Evolutionary conservation across 1,284 basidiomycete species (phyloP), one percentile per base, ranked within the genome.

Genomic region (Tetrapyrgos nigripes): DNA sequence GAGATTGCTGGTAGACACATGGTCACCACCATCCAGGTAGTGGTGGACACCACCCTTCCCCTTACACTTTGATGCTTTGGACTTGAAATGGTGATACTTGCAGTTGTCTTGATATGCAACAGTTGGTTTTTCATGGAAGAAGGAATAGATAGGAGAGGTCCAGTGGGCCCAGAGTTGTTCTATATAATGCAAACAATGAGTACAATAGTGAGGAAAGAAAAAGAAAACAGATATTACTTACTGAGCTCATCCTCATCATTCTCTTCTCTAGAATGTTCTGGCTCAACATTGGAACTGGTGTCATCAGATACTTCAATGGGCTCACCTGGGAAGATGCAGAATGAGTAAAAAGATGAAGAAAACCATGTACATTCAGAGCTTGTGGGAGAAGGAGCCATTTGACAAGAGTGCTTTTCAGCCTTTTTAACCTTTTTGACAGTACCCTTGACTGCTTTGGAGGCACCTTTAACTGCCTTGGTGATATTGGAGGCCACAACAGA

Each of bases 21-120:
- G 43, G 37, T 61, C 60, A 29, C 48, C 47, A 14, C 29, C 56
- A 26, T 61, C 57, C 35, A 49, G 51, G 31, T 53, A 61, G 26
- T 51, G 45, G 11, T 33, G 27, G 29, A 59, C 45, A 28, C 60
- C 50, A 37, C 33, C n/a, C 43, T 48, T 48, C 6, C 26, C 31
- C 40, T 55, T 48, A 48, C 59, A 60, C n/a, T 27, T 33, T 8
- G n/a, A 9, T 13, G 59, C 37, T n/a, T n/a, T 37, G 45, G 54
- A 59, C 3, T 24, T n/a, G 37, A 59, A 59, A 33, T 35, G 57
- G 37, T 59, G 58, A 46, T 50, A 59, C 29, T 49, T 49, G 14
- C 47, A 26, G 14, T 26, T 47, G 13, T 45, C 37, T n/a, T 59
- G 54, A 46, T 57, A 57, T 13, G 23, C 23, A 26, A 47, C 46